These are phyloP conservation scores for Styphnolobium japonicum DNA, from an alignment of 306 rosid genomes.

Conservation along the genomic window DNA sequence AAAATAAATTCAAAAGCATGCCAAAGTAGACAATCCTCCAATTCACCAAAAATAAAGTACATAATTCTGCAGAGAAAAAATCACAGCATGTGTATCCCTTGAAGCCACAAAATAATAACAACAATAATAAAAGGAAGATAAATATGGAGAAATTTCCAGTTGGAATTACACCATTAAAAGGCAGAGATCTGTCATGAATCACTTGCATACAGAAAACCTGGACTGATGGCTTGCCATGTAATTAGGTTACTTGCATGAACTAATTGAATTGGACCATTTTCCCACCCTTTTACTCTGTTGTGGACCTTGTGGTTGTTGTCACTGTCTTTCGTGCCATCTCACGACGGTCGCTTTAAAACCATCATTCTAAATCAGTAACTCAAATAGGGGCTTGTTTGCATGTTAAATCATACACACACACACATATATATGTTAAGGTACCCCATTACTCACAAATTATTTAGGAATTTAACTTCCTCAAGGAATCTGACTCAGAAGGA, in stretches of 20 bases:
- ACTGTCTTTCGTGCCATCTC: constrained; percentile 17
- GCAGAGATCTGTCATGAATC: constrained; percentile 2
- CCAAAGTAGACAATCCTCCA: neutral
- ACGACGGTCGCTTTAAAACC: neutral
- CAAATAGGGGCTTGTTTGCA: neutral
- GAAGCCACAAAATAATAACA: neutral
- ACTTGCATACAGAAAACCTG: constrained; percentile 21
- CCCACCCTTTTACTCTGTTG: neutral
- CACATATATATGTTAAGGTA: neutral
- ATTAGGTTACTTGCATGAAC: constrained; percentile 25
- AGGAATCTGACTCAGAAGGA: neutral
- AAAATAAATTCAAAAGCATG: neutral
- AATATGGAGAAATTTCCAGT: neutral
- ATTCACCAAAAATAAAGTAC: neutral
- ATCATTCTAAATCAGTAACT: neutral
- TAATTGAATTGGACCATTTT: constrained; percentile 17
- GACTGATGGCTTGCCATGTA: constrained; percentile 20
- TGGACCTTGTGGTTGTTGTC: constrained; percentile 27
- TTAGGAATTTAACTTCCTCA: neutral
- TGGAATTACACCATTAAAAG: neutral
- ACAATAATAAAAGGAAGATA: neutral
- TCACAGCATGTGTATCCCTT: neutral
- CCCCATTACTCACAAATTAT: too few species aligned
- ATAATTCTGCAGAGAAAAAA: neutral
- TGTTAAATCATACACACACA: neutral